Evolutionary conservation across 2,329 filamentous ascomycete species (phyloP), one percentile per base, ranked within the genome.

Genomic region (Exophiala sp.): DNA sequence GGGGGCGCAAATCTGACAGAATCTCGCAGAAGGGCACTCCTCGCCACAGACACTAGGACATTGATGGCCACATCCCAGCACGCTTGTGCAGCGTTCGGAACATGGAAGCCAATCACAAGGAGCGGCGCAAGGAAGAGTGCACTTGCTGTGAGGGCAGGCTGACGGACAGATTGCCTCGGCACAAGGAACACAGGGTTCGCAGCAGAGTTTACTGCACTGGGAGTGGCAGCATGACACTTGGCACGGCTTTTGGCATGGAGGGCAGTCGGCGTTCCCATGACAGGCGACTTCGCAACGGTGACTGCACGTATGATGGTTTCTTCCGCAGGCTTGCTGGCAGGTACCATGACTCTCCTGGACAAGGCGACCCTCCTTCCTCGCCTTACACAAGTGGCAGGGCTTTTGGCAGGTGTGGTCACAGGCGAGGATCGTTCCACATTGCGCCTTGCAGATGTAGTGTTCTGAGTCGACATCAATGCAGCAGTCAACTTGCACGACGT

Each of bases 21-120:
- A 83, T 1, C 55, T 62, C 1, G 52, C 24, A 1, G 65, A 44
- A 0, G 83, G 85, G 55, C 86, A 89, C 0, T 54, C 52, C 63
- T 88, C 86, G 1, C 85, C 85, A 60, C 85, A 89, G 1, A 87
- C 57, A 0, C 79, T 82, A 0, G 84, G 84, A 71, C 82, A 89
- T 64, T 74, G 79, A 65, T 88, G 84, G 0, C 81, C 80, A 63
- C 85, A 89, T 0, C 20, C 14, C 2, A 89, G 65, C 0, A 53
- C 12, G 20, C 78, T 72, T 2, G 70, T 63, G 62, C 86, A 89
- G 7, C 85, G 74, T 59, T 75, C 66, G 1, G 78, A 79, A 65
- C 86, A 90, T 1, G 86, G 87, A 0, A 88, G 63, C 69, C 82
- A 78, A 58, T 87, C 73, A 64, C 86, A 90, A 0, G 86, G 85